Conservation (phyloP, 768 basidiomycete genomes). For the Tephrocybe sp. region DNA sequence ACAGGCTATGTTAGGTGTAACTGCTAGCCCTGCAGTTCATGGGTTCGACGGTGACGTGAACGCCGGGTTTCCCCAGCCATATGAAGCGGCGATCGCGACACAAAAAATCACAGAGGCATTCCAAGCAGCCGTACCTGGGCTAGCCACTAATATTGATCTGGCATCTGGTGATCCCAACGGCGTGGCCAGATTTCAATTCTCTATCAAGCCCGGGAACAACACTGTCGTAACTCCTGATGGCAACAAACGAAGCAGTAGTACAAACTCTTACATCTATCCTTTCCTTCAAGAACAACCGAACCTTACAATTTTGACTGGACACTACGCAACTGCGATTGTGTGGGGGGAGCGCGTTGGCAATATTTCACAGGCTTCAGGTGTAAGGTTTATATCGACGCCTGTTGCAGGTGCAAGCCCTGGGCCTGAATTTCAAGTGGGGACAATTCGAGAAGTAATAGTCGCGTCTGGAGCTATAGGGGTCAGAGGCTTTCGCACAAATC, state of each 20-base stretch:
- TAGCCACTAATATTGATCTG: slow-evolving; percentile 10
- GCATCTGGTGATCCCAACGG: slow-evolving; percentile 14
- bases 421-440: not conserved
- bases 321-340: slow-evolving; percentile 13
- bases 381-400: slow-evolving; percentile 9
- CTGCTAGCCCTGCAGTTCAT: slow-evolving; percentile 8
- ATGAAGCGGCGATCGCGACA: slow-evolving; percentile 7
- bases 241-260: slow-evolving; percentile 14
- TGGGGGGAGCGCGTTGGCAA: not conserved
- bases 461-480: slow-evolving; percentile 16
- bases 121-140: slow-evolving; percentile 3
- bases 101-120: not conserved
- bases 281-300: slow-evolving; percentile 9
- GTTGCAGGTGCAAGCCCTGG: not conserved
- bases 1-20: slow-evolving; percentile 11
- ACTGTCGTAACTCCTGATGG: slow-evolving; percentile 7
- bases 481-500: not conserved
- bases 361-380: slow-evolving; percentile 10
- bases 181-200: slow-evolving; percentile 14
- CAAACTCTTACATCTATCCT: slow-evolving; percentile 15
- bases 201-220: slow-evolving; percentile 14
- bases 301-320: slow-evolving; percentile 10
- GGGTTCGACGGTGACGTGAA: slow-evolving; percentile 11
- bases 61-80: slow-evolving; percentile 16
- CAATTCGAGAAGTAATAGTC: slow-evolving; percentile 4